phyloP scores from a whole-genome alignment of 148 eudicot species.

The Heliamphora exappendiculata region DNA sequence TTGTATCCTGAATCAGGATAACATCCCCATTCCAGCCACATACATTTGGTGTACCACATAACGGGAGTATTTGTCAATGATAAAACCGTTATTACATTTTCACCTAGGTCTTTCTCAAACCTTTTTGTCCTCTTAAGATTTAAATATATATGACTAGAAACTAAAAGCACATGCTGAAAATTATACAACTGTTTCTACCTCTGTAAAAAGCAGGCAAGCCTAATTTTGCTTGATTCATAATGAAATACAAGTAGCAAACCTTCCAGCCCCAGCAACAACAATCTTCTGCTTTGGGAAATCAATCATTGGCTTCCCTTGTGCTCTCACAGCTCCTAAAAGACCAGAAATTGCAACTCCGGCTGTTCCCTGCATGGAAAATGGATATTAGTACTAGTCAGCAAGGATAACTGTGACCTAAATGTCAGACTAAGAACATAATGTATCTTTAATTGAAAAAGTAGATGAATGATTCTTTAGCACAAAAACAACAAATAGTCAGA shows the following conservation, averaged over 20 bases:
- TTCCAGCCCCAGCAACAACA: constrained; percentile 99
- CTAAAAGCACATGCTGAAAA: constrained; percentile 1
- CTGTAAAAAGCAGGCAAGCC: background rate
- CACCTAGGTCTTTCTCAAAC: background rate
- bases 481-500: background rate
- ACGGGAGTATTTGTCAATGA: background rate
- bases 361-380: constrained; percentile 59
- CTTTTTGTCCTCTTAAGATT: background rate
- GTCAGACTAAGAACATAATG: background rate
- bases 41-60: background rate
- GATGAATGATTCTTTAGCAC: background rate
- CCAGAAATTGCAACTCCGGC: constrained; percentile 99
- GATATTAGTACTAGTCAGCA: constrained; percentile 1
- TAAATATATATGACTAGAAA: background rate
- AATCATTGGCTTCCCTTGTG: constrained; percentile 93
- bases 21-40: background rate
- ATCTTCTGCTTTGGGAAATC: constrained; percentile 95
- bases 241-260: constrained; percentile 35
- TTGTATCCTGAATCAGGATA: background rate
- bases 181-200: background rate
- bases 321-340: constrained; percentile 95
- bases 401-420: background rate
- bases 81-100: background rate
- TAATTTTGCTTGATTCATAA: background rate
- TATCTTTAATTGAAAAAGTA: background rate